Conservation (phyloP, 345 rosid genomes). For the Turnera subulata region DNA sequence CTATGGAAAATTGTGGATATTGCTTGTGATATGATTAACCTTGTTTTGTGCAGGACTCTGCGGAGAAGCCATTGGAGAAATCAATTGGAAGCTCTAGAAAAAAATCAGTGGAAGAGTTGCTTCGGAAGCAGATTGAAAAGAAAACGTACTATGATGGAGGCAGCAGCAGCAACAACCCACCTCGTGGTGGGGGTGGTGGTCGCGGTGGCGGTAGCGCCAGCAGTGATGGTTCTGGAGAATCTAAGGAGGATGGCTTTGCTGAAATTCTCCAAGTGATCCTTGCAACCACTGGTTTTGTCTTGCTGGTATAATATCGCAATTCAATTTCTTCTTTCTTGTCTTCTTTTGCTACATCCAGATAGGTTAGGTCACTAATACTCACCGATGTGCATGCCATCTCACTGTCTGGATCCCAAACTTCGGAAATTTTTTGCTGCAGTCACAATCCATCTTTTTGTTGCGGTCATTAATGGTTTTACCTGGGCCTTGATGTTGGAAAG, state of each 20-base stretch:
- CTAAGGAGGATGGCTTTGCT: slow-evolving; percentile 19
- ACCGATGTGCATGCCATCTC: background rate
- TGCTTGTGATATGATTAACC: background rate
- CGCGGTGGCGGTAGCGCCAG: too few species aligned
- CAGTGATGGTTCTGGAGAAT: slow-evolving; percentile 18
- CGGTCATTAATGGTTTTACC: background rate
- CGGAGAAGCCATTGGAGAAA: slow-evolving; percentile 40
- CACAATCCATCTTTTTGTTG: background rate
- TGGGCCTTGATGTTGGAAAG: too few species aligned
- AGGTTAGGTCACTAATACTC: background rate
- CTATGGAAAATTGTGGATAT: background rate
- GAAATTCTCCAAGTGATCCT: slow-evolving; percentile 27
- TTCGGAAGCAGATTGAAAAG: slow-evolving; percentile 23
- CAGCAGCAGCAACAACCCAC: slow-evolving; percentile 21
- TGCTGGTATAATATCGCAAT: slow-evolving; percentile 25
- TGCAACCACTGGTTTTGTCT: slow-evolving; percentile 26
- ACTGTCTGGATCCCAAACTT: background rate
- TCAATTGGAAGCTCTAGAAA: slow-evolving; percentile 18
- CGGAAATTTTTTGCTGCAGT: background rate
- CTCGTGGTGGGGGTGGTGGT: slow-evolving; percentile 17
- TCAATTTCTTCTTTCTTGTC: background rate
- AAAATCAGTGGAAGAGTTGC: slow-evolving; percentile 25
- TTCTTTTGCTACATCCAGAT: background rate
- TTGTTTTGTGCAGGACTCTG: slow-evolving; percentile 36
- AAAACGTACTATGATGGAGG: slow-evolving; percentile 23